Evolutionary conservation across 371 early-diverging fungal species (phyloP).

Genomic region (Mucor racemosus): DNA sequence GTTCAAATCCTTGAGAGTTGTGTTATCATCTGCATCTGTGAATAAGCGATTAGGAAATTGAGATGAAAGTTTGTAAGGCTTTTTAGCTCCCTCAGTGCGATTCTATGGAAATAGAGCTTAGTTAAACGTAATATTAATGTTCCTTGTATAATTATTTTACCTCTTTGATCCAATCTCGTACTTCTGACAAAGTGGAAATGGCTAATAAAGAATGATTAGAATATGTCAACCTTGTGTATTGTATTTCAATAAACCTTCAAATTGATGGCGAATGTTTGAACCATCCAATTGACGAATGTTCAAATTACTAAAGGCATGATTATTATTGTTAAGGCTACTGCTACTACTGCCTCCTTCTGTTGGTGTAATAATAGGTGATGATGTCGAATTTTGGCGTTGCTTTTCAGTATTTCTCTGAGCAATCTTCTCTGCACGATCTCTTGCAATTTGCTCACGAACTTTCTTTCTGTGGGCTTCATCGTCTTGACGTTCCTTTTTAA

Average conservation of each 20-base stretch:
- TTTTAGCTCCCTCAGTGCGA: conserved; percentile 40
- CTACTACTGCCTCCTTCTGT: not conserved
- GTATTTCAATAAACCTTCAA: conserved; percentile 32
- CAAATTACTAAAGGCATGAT: conserved; percentile 31
- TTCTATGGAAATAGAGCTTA: conserved; percentile 11
- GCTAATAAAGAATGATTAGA: conserved; percentile 20
- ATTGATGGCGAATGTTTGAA: conserved; percentile 40
- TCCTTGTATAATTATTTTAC: conserved; percentile 12
- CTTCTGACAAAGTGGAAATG: conserved; percentile 34
- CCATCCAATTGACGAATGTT: conserved; percentile 55
- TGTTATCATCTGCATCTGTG: conserved; percentile 46
- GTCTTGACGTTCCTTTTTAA: conserved; percentile 47
- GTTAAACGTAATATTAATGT: not conserved
- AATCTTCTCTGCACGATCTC: conserved; percentile 46
- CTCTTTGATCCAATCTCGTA: conserved; percentile 47
- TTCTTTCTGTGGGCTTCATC: conserved; percentile 45
- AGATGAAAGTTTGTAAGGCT: conserved; percentile 44
- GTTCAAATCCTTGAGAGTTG: conserved; percentile 45
- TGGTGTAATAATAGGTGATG: not conserved
- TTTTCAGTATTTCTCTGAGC: conserved; percentile 31
- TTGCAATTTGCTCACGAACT: conserved; percentile 51
- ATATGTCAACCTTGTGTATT: not conserved
- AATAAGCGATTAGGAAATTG: conserved; percentile 54
- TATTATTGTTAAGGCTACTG: not conserved
- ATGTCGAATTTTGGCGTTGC: conserved; percentile 11